A percentile compares a stretch with the other conserved stretches of the same genome.
These are phyloP conservation scores for Tubosaeta brunneosetosa DNA, from an alignment of 768 basidiomycete genomes.

Conservation along the genomic window DNA sequence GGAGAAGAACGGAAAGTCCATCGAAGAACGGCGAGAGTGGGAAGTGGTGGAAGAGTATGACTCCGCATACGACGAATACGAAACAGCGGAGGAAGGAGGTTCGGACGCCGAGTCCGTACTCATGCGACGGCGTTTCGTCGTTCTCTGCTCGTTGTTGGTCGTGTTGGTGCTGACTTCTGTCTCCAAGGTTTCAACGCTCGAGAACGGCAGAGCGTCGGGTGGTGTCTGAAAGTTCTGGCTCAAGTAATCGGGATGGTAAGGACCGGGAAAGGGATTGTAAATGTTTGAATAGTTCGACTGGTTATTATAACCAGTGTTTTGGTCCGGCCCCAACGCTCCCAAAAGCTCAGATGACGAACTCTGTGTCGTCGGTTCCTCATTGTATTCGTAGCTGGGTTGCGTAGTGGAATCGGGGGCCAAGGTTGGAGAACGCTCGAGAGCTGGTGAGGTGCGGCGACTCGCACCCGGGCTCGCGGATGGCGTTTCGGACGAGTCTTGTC, in stretches of 20 bases:
- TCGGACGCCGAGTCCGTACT: slow-evolving; percentile 52
- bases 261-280: slow-evolving; percentile 58
- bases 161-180: slow-evolving; percentile 29
- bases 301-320: slow-evolving; percentile 24
- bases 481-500: slow-evolving; percentile 53
- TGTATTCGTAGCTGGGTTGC: slow-evolving; percentile 47
- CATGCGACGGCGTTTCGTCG: slow-evolving; percentile 68
- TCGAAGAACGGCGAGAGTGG: slow-evolving; percentile 57
- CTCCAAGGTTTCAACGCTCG: slow-evolving; percentile 44
- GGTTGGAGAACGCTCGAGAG: slow-evolving; percentile 54
- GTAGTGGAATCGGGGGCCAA: slow-evolving; percentile 70
- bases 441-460: slow-evolving; percentile 69
- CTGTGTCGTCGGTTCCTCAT: slow-evolving; percentile 39
- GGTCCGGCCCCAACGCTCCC: slow-evolving; percentile 39
- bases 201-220: slow-evolving; percentile 51
- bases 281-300: slow-evolving; percentile 29
- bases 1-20: slow-evolving; percentile 62
- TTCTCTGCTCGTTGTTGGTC: slow-evolving; percentile 32
- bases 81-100: slow-evolving; percentile 58
- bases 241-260: slow-evolving; percentile 71
- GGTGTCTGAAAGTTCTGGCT: slow-evolving; percentile 45
- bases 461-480: slow-evolving; percentile 73
- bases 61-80: slow-evolving; percentile 57
- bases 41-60: slow-evolving; percentile 56
- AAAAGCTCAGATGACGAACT: slow-evolving; percentile 49